Conservation (phyloP, 2,329 filamentous ascomycete species). For the Colletotrichum abscissum region DNA sequence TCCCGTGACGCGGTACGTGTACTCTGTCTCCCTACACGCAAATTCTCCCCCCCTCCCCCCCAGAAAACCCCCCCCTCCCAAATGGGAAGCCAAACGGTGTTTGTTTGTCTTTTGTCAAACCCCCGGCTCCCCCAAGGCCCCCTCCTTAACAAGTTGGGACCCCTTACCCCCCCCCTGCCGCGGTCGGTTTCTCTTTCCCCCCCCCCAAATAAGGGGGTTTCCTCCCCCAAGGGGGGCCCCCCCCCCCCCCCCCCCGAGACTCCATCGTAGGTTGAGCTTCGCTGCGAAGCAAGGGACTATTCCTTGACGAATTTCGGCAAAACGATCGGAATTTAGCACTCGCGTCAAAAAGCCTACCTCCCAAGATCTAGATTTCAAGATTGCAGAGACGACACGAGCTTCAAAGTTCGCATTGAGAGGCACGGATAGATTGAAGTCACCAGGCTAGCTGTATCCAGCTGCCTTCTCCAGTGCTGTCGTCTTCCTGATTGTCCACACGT, state of each 20-base stretch:
- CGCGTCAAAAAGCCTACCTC: neutral
- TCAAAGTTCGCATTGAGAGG: neutral
- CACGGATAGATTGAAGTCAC: neutral
- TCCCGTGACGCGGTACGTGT: neutral
- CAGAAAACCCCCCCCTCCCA: too few relatives aligned
- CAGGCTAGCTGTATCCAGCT: neutral
- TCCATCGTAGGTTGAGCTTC: conserved; percentile 6
- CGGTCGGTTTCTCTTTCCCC: too few relatives aligned
- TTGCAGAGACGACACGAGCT: neutral
- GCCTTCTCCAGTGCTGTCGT: neutral
- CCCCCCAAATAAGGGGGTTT: too few relatives aligned
- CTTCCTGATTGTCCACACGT: neutral
- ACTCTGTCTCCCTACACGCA: neutral
- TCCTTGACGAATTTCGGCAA: conserved; percentile 21
- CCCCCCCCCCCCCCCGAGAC: neutral
- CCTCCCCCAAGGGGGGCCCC: too few relatives aligned
- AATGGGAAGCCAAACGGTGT: too few relatives aligned
- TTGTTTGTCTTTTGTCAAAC: too few relatives aligned
- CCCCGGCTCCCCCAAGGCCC: too few relatives aligned
- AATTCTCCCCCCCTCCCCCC: too few relatives aligned
- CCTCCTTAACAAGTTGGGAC: too few relatives aligned
- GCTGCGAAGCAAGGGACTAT: conserved; percentile 14
- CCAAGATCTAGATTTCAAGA: conserved; percentile 6
- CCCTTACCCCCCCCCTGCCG: too few relatives aligned
- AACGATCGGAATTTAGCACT: conserved; percentile 5